Percentiles rank a stretch among this genome's conserved stretches.
Evolutionary conservation across 805 yeast genomes (phyloP).

Genomic region (Lachancea sp.): DNA sequence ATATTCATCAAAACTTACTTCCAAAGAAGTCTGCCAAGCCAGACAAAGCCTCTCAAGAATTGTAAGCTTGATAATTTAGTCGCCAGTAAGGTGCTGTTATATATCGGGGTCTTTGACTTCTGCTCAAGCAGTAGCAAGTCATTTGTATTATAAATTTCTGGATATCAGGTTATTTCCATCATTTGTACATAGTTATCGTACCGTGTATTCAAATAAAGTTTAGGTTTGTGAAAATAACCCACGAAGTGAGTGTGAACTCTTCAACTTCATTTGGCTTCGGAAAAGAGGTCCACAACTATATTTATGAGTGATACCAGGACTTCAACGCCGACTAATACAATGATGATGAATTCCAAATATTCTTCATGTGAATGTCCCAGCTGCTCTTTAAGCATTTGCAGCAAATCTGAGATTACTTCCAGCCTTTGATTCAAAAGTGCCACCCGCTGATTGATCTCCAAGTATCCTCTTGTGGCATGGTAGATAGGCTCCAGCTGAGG

Average conservation of each 20-base stretch:
- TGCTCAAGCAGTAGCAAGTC: neutral
- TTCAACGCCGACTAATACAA: constrained; percentile 85
- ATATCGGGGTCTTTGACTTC: constrained; percentile 1
- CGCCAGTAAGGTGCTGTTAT: neutral
- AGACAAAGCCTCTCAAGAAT: constrained; percentile 55
- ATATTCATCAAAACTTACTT: constrained; percentile 83
- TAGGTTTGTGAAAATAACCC: neutral
- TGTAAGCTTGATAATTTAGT: constrained; percentile 31
- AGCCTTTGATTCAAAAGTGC: constrained; percentile 82
- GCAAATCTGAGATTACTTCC: constrained; percentile 86
- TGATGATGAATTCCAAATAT: constrained; percentile 84
- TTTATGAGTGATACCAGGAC: constrained; percentile 82
- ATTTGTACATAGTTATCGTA: constrained; percentile 7
- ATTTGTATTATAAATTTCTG: constrained; percentile 8
- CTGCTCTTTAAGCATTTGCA: constrained; percentile 96
- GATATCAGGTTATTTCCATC: constrained; percentile 7
- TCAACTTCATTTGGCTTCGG: constrained; percentile 20
- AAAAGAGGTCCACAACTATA: constrained; percentile 54
- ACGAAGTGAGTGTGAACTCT: neutral
- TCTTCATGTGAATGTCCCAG: constrained; percentile 93
- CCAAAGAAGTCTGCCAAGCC: constrained; percentile 59
- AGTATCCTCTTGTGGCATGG: constrained; percentile 92
- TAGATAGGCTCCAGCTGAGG: constrained; percentile 96
- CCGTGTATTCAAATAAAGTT: constrained; percentile 4
- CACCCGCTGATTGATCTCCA: constrained; percentile 92